phyloP scores from a whole-genome alignment of 495 filamentous ascomycete genomes.

The Opeltia flavorubescens region DNA sequence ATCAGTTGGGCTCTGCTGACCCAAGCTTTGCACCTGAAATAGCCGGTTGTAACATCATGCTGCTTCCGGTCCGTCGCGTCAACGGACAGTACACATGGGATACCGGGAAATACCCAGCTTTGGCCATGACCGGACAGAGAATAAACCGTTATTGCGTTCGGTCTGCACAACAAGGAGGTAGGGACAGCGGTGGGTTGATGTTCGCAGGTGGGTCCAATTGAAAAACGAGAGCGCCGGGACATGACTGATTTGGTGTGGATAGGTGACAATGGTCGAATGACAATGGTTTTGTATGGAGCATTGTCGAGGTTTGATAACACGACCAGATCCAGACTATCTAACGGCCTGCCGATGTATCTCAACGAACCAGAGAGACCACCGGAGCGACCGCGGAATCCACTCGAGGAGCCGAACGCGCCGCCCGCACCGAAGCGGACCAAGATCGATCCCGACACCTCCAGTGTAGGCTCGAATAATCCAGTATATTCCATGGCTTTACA shows the following conservation, averaged over 20 bases:
- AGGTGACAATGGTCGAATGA: neutral
- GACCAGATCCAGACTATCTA: neutral
- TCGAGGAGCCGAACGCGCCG: neutral
- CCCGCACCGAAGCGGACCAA: neutral
- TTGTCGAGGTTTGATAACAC: neutral
- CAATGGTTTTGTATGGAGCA: neutral
- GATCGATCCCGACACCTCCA: neutral
- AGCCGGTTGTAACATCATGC: neutral
- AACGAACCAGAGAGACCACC: neutral
- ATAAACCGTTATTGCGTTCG: neutral
- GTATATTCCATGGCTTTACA: neutral
- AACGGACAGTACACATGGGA: neutral
- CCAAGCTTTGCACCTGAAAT: neutral
- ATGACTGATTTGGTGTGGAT: neutral
- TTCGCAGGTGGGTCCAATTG: neutral
- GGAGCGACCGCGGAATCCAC: neutral
- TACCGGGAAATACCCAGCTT: neutral
- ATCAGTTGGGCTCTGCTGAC: neutral
- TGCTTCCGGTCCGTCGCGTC: neutral
- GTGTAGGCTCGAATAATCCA: neutral
- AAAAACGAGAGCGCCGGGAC: neutral
- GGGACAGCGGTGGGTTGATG: neutral
- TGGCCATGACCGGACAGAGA: neutral
- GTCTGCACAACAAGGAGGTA: neutral
- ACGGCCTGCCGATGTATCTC: no score